Percentiles rank a stretch among this genome's conserved stretches.
Evolutionary conservation across 2,329 filamentous ascomycete genomes (phyloP).

Genomic region (Furcasterigmium sp.): DNA sequence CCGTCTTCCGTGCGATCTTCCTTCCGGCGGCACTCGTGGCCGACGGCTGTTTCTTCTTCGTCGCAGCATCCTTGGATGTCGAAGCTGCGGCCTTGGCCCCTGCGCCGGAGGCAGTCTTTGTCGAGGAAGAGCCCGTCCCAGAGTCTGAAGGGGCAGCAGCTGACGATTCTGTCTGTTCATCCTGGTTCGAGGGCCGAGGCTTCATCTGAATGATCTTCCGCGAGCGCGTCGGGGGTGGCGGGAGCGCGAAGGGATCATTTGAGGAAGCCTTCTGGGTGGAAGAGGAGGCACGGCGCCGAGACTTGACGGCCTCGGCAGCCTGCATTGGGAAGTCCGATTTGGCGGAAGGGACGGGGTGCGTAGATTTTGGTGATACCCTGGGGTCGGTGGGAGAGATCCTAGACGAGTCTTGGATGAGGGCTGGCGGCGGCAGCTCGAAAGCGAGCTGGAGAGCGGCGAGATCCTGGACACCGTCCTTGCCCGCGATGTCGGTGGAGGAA

Average conservation of each 20-base stretch:
- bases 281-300: slow-evolving; percentile 38
- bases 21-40: slow-evolving; percentile 79
- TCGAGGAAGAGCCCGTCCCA: slow-evolving; percentile 3
- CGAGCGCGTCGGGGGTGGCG: slow-evolving; percentile 84
- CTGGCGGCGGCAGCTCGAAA: slow-evolving; percentile 74
- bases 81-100: slow-evolving; percentile 14
- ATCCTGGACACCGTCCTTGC: slow-evolving; percentile 60
- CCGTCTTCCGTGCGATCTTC: slow-evolving; percentile 93
- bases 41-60: slow-evolving; percentile 72
- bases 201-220: slow-evolving; percentile 99
- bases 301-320: slow-evolving; percentile 45
- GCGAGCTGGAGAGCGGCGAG: slow-evolving; percentile 58
- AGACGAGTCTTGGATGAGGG: slow-evolving; percentile 47
- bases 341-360: slow-evolving; percentile 6
- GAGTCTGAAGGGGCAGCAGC: slow-evolving; percentile 11
- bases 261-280: slow-evolving; percentile 38
- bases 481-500: slow-evolving; percentile 74
- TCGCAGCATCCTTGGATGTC: slow-evolving; percentile 9
- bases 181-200: slow-evolving; percentile 41
- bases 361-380: slow-evolving; percentile 20
- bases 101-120: not conserved
- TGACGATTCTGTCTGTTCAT: slow-evolving; percentile 22
- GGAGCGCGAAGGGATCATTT: slow-evolving; percentile 70
- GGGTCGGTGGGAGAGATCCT: slow-evolving; percentile 37
- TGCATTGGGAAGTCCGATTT: slow-evolving; percentile 38